Conservation (phyloP, 163 green algal genomes). For the Chloroidium sp. region DNA sequence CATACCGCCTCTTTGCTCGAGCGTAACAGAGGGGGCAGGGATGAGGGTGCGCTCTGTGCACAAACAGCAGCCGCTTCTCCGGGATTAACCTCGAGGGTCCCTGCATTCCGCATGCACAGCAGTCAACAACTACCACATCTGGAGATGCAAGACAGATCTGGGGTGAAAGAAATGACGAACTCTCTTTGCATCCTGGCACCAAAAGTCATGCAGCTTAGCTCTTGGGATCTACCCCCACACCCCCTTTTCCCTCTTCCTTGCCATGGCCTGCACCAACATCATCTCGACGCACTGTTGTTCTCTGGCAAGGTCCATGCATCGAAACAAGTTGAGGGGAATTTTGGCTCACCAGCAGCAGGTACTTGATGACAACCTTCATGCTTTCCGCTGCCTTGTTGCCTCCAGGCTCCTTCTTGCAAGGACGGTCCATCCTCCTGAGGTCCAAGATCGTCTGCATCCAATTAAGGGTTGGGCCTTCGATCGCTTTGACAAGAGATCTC, state of each 20-base stretch:
- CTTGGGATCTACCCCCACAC: too few species aligned
- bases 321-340: too few species aligned
- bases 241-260: too few species aligned
- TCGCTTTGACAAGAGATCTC: not conserved
- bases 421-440: slow-evolving; percentile 13
- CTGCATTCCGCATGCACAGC: not conserved
- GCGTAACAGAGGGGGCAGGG: not conserved
- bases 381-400: not conserved
- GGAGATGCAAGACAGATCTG: too few species aligned
- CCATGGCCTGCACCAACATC: too few species aligned
- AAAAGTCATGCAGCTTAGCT: too few species aligned
- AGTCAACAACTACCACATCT: too few species aligned
- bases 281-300: too few species aligned
- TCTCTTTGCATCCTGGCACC: too few species aligned
- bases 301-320: too few species aligned
- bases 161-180: too few species aligned
- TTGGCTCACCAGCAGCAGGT: not conserved
- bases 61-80: not conserved
- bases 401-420: slow-evolving; percentile 9
- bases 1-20: not conserved
- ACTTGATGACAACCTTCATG: not conserved
- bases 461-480: not conserved
- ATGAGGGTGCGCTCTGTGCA: not conserved
- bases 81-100: not conserved
- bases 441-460: slow-evolving; percentile 12